Conservation (phyloP, 768 basidiomycete genomes). For the Tubosaeta brunneosetosa region DNA sequence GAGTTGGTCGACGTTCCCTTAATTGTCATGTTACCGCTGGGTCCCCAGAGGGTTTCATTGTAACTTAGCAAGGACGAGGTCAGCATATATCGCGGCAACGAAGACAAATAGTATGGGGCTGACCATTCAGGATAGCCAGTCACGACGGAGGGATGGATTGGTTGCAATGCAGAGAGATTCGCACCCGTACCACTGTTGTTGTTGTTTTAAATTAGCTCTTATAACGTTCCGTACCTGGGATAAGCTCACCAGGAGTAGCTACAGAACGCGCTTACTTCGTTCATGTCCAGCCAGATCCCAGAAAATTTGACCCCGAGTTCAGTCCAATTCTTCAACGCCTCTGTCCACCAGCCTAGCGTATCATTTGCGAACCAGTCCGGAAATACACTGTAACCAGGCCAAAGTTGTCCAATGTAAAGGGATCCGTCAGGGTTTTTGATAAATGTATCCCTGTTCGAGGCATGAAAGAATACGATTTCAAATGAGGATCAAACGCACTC, state of each 20-base stretch:
- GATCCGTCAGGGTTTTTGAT: slow-evolving; percentile 73
- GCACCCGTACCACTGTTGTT: slow-evolving; percentile 46
- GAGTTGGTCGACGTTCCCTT: slow-evolving; percentile 58
- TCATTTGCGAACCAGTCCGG: slow-evolving; percentile 59
- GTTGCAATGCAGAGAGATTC: slow-evolving; percentile 51
- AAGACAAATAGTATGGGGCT: not conserved
- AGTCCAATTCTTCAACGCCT: slow-evolving; percentile 54
- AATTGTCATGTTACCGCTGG: slow-evolving; percentile 71
- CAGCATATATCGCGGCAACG: not conserved
- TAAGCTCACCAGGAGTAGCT: slow-evolving; percentile 48
- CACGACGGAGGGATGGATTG: slow-evolving; percentile 46
- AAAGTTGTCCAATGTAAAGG: slow-evolving; percentile 70
- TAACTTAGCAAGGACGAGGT: slow-evolving; percentile 41
- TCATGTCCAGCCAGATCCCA: slow-evolving; percentile 71
- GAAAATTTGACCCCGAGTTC: slow-evolving; percentile 50
- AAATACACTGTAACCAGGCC: slow-evolving; percentile 73
- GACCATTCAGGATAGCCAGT: slow-evolving; percentile 69
- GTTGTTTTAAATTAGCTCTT: slow-evolving; percentile 1
- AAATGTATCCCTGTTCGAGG: slow-evolving; percentile 50
- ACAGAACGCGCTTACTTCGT: slow-evolving; percentile 64
- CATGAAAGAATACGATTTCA: not conserved
- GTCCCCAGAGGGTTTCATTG: slow-evolving; percentile 54
- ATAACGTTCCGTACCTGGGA: not conserved
- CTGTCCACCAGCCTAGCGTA: slow-evolving; percentile 56
- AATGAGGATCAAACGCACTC: slow-evolving; percentile 34